A percentile compares a stretch with the other conserved stretches of the same genome.
These are phyloP conservation scores for Peronospora belbahrii DNA, from an alignment of 352 stramenopile genomes.

Conservation along the genomic window DNA sequence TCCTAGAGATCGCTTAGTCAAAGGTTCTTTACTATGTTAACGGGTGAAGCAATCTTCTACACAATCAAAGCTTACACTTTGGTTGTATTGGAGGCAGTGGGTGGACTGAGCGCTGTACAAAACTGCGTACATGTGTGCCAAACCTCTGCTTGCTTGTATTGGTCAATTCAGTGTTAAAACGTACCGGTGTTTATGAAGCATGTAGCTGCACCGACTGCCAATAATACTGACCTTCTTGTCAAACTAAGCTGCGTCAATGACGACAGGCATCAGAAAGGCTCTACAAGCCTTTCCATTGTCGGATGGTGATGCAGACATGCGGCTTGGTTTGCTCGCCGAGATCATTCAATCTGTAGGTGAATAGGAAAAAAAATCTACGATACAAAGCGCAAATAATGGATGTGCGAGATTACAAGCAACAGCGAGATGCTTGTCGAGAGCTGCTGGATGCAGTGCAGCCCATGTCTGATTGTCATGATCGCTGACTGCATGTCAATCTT, in stretches of 20 bases:
- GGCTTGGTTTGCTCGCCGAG: conserved; percentile 4
- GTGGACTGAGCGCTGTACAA: too few relatives aligned
- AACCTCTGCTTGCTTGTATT: too few relatives aligned
- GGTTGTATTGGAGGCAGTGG: too few relatives aligned
- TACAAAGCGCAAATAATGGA: not conserved
- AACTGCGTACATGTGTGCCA: too few relatives aligned
- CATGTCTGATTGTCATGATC: too few relatives aligned
- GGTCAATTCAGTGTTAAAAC: not conserved
- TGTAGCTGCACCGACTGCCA: conserved; percentile 5
- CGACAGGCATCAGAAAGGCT: conserved; percentile 11
- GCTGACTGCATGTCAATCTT: too few relatives aligned
- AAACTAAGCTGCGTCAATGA: conserved; percentile 11
- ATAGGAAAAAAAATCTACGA: too few relatives aligned
- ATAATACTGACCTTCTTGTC: not conserved
- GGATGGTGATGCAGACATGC: conserved; percentile 11
- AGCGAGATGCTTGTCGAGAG: conserved; percentile 5
- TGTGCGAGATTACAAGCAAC: not conserved
- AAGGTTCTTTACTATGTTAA: too few relatives aligned
- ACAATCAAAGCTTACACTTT: too few relatives aligned
- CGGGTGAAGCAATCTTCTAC: too few relatives aligned
- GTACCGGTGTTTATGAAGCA: not conserved
- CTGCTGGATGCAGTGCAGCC: not conserved
- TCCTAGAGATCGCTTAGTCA: too few relatives aligned
- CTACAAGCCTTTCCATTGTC: conserved; percentile 3
- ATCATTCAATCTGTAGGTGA: not conserved